Percentiles rank a stretch among this genome's conserved stretches.
Evolutionary conservation across 2,329 filamentous ascomycete species (phyloP).

Genomic region (Cladosporium sp.): DNA sequence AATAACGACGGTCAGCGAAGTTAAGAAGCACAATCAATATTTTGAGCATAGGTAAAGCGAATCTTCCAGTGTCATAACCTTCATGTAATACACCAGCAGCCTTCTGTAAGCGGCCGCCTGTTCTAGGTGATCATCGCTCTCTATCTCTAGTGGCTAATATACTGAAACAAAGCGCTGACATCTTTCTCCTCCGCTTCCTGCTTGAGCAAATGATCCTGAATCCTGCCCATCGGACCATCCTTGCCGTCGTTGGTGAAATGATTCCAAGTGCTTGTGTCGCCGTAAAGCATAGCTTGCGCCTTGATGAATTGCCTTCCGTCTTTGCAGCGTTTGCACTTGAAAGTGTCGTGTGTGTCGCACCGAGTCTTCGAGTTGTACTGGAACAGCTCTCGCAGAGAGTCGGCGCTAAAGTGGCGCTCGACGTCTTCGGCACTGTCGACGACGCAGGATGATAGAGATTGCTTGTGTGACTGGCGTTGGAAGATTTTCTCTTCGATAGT

Average conservation of each 20-base stretch:
- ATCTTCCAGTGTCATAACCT: neutral
- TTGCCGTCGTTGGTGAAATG: conserved; percentile 79
- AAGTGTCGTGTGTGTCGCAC: conserved; percentile 95
- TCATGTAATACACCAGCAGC: neutral
- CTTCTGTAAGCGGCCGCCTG: conserved; percentile 7
- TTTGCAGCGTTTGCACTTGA: conserved; percentile 93
- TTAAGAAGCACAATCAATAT: too few relatives aligned
- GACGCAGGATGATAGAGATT: conserved; percentile 90
- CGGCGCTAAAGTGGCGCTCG: conserved; percentile 90
- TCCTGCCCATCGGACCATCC: conserved; percentile 60
- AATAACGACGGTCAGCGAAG: too few relatives aligned
- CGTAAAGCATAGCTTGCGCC: conserved; percentile 90
- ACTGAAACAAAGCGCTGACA: conserved; percentile 95
- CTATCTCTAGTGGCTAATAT: conserved; percentile 72
- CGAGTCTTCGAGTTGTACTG: conserved; percentile 80
- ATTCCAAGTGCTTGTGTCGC: conserved; percentile 99
- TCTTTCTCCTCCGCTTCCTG: conserved; percentile 75
- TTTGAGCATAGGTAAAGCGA: too few relatives aligned
- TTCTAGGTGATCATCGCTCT: neutral
- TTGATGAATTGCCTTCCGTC: conserved; percentile 81
- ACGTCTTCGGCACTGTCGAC: conserved; percentile 96
- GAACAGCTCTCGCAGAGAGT: conserved; percentile 87
- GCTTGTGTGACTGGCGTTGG: conserved; percentile 96
- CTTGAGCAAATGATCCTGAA: conserved; percentile 84
- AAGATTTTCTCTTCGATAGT: conserved; percentile 99